Conservation (phyloP, 257 asterid species). For the Ballota nigra region DNA sequence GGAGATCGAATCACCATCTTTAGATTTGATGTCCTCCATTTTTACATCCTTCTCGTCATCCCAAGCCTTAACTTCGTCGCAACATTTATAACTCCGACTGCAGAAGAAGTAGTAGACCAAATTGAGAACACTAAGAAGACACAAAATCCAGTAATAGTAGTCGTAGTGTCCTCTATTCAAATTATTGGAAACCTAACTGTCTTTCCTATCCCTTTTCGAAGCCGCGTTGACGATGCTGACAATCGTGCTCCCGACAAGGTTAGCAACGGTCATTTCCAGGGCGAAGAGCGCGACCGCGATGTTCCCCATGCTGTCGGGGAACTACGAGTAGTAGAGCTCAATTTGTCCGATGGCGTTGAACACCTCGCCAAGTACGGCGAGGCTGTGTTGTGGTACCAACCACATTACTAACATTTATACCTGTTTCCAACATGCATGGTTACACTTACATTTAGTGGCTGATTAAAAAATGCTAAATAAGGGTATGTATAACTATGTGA, state of each 20-base stretch:
- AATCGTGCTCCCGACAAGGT: slow-evolving; percentile 46
- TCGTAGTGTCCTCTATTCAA: slow-evolving; percentile 68
- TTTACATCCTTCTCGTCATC: slow-evolving; percentile 16
- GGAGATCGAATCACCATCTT: background rate
- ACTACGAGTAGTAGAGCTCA: slow-evolving; percentile 51
- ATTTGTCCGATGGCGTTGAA: slow-evolving; percentile 66
- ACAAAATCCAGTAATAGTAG: slow-evolving; percentile 65
- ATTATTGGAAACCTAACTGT: slow-evolving; percentile 60
- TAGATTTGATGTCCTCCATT: background rate
- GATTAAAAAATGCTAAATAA: too few species aligned
- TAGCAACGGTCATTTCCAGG: slow-evolving; percentile 47
- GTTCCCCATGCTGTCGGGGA: slow-evolving; percentile 72
- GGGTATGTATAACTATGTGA: too few species aligned
- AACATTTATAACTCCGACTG: slow-evolving; percentile 30
- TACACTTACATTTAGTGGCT: too few species aligned
- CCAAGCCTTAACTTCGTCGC: slow-evolving; percentile 34
- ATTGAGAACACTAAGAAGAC: slow-evolving; percentile 37
- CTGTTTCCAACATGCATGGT: background rate
- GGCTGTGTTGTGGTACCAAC: slow-evolving; percentile 55
- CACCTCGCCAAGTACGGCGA: slow-evolving; percentile 61
- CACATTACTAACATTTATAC: slow-evolving; percentile 67
- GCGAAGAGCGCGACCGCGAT: slow-evolving; percentile 54
- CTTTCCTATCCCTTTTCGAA: slow-evolving; percentile 38
- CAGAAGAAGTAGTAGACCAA: slow-evolving; percentile 42
- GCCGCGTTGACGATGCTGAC: slow-evolving; percentile 32